Percentiles rank a stretch among this genome's conserved stretches.
Conservation (phyloP, 495 filamentous ascomycete species). For the Xylaria curta region DNA sequence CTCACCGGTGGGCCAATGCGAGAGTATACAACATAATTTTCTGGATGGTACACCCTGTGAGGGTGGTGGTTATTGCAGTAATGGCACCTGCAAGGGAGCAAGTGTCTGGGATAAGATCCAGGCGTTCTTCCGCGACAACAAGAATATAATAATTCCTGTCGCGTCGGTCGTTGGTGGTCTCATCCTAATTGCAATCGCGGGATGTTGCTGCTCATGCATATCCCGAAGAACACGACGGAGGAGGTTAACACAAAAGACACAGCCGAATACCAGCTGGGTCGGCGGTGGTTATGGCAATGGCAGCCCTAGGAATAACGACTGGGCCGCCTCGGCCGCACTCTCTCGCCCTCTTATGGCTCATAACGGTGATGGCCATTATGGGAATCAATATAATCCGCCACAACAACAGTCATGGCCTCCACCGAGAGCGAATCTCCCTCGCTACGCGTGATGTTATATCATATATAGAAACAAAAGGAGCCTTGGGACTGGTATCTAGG, state of each 20-base stretch:
- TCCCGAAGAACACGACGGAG: constrained; percentile 46
- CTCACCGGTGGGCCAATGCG: constrained; percentile 68
- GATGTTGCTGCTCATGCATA: constrained; percentile 65
- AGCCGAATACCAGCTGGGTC: constrained; percentile 38
- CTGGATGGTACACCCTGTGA: constrained; percentile 90
- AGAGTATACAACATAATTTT: constrained; percentile 86
- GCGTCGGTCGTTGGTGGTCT: constrained; percentile 69
- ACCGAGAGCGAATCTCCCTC: constrained; percentile 29
- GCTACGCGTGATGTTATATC: constrained; percentile 35
- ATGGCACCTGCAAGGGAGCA: constrained; percentile 73
- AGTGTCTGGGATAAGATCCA: constrained; percentile 64
- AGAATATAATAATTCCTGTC: constrained; percentile 78
- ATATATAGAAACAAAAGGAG: constrained; percentile 1
- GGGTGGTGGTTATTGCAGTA: constrained; percentile 78
- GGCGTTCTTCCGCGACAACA: constrained; percentile 73
- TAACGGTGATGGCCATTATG: constrained; percentile 9
- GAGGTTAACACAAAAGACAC: constrained; percentile 31
- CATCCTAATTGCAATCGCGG: constrained; percentile 65
- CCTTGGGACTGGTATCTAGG: constrained; percentile 35
- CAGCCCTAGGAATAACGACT: constrained; percentile 21
- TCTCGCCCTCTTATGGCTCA: constrained; percentile 27
- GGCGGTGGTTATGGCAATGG: constrained; percentile 30
- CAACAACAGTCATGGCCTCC: constrained; percentile 29
- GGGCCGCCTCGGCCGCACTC: constrained; percentile 16
- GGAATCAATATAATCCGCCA: constrained; percentile 11